These are phyloP conservation scores for Trametes punicea DNA, from an alignment of 768 basidiomycete genomes.

Conservation along the genomic window DNA sequence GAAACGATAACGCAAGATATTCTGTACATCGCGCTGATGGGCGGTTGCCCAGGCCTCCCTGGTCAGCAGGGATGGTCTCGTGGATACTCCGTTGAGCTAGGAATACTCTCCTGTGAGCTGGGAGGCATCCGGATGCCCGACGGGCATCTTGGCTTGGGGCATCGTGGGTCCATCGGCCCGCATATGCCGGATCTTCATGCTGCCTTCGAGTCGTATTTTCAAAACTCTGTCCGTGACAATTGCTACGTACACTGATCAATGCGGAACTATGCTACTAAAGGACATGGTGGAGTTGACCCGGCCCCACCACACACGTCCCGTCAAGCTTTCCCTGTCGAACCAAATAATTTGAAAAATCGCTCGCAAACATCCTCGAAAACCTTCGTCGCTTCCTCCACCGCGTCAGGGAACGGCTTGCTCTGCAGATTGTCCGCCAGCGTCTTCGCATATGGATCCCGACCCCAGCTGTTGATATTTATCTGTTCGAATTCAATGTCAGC, in stretches of 20 bases:
- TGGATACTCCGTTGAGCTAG: background rate
- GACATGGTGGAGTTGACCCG: background rate
- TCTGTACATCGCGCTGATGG: too few species aligned
- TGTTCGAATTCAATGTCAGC: background rate
- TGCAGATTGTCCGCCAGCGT: conserved; percentile 32
- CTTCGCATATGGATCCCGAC: conserved; percentile 41
- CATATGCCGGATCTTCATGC: background rate
- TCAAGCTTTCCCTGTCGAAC: conserved; percentile 39
- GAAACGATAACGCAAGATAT: too few species aligned
- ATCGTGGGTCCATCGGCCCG: background rate
- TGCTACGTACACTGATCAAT: background rate
- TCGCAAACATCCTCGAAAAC: conserved; percentile 40
- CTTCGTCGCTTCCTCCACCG: conserved; percentile 43
- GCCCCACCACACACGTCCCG: background rate
- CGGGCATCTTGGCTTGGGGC: background rate
- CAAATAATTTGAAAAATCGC: conserved; percentile 40
- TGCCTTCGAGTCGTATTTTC: too few species aligned
- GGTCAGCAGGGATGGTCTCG: background rate
- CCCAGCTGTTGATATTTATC: conserved; percentile 49
- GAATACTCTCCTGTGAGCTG: background rate
- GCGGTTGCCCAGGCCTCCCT: too few species aligned
- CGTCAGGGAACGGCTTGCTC: conserved; percentile 42
- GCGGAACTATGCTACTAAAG: background rate
- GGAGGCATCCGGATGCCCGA: background rate
- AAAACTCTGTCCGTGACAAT: too few species aligned